phyloP scores from a whole-genome alignment of 805 yeast genomes.

The Blastobotrys americana region DNA sequence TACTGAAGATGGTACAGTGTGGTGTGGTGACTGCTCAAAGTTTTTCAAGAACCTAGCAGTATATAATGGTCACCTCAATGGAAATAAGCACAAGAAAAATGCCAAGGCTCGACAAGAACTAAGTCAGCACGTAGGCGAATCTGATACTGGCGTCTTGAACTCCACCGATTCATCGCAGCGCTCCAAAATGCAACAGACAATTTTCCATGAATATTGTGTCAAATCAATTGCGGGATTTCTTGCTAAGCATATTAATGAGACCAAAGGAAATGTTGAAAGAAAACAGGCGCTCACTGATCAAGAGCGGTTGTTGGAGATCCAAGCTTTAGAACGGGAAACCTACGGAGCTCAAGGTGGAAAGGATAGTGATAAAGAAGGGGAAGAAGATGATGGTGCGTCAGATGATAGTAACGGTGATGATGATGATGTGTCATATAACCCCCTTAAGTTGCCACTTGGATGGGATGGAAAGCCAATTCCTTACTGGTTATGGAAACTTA shows the following conservation, averaged over 20 bases:
- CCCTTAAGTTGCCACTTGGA: constrained; percentile 66
- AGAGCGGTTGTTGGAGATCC: constrained; percentile 53
- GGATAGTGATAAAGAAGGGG: constrained; percentile 21
- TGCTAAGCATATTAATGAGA: constrained; percentile 37
- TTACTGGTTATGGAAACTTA: constrained; percentile 82
- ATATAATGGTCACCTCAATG: constrained; percentile 58
- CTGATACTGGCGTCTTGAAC: background rate
- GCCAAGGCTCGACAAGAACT: constrained; percentile 6
- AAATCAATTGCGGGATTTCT: constrained; percentile 35
- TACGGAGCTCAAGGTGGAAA: constrained; percentile 21
- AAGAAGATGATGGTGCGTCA: constrained; percentile 13
- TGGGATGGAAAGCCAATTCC: constrained; percentile 92
- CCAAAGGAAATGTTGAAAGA: constrained; percentile 56
- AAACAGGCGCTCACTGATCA: constrained; percentile 59
- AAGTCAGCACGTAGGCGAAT: constrained; percentile 9
- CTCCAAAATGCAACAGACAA: constrained; percentile 10
- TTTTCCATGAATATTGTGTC: constrained; percentile 37
- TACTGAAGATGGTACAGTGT: constrained; percentile 28
- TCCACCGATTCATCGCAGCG: background rate
- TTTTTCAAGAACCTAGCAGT: constrained; percentile 58
- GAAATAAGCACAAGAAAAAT: constrained; percentile 67
- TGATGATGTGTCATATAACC: constrained; percentile 34
- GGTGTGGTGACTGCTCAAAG: constrained; percentile 59
- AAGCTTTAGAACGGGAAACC: constrained; percentile 33
- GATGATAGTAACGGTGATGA: constrained; percentile 33